phyloP scores from a whole-genome alignment of 2,329 filamentous ascomycete genomes.

The Neofusicoccum parvum region DNA sequence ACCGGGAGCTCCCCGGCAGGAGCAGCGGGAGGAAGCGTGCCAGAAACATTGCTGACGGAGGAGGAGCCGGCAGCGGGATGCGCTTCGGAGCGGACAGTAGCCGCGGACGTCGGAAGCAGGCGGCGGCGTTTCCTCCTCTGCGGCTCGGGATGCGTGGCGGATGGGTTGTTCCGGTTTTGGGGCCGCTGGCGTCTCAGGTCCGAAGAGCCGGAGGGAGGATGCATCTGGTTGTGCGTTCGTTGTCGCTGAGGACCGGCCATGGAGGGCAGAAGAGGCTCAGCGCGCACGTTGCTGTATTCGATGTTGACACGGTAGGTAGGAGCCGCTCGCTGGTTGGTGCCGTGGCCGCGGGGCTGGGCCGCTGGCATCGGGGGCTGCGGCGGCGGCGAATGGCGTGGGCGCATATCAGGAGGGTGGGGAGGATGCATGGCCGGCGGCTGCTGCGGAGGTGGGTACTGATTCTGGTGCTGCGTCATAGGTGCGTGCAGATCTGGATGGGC shows the following conservation, averaged over 20 bases:
- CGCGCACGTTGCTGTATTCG: conserved; percentile 39
- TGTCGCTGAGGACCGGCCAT: conserved; percentile 30
- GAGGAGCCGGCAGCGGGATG: no score
- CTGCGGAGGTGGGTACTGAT: conserved; percentile 31
- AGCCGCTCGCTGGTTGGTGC: conserved; percentile 34
- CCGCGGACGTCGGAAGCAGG: no score
- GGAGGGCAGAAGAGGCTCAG: conserved; percentile 46
- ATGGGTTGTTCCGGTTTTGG: conserved; percentile 36
- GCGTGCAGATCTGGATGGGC: conserved; percentile 25
- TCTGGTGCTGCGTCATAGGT: conserved; percentile 32
- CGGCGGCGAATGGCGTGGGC: conserved; percentile 35
- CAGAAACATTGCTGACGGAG: no score
- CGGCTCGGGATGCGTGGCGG: conserved; percentile 30
- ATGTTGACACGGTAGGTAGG: conserved; percentile 41
- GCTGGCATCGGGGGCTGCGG: conserved; percentile 38
- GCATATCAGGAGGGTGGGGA: conserved; percentile 29
- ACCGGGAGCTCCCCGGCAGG: no score
- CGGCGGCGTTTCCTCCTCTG: no score
- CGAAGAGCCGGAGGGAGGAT: conserved; percentile 37
- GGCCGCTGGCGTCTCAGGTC: conserved; percentile 39
- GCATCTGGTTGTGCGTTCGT: conserved; percentile 34
- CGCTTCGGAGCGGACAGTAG: no score
- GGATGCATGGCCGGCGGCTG: conserved; percentile 38
- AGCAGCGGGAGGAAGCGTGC: no score
- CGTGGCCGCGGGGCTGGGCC: conserved; percentile 45